A percentile compares a stretch with the other conserved stretches of the same genome.
These are phyloP conservation scores for Fusarium sp. DNA, from an alignment of 2,329 filamentous ascomycete species.

Conservation along the genomic window DNA sequence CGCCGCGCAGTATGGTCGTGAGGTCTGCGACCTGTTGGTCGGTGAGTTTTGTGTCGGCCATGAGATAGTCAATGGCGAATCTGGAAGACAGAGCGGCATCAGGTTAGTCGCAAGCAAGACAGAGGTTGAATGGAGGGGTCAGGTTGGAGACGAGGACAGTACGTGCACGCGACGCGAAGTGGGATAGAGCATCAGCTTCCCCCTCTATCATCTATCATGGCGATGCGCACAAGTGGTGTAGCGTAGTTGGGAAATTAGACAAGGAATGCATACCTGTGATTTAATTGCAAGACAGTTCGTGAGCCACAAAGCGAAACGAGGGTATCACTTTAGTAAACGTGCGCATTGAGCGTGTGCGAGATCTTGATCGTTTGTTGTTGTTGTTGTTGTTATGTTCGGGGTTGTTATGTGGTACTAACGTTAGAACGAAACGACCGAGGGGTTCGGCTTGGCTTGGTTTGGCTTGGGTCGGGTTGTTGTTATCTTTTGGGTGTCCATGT, in stretches of 20 bases:
- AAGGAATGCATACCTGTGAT: slow-evolving; percentile 39
- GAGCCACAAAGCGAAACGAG: slow-evolving; percentile 31
- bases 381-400: slow-evolving; percentile 20
- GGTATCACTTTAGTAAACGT: slow-evolving; percentile 29
- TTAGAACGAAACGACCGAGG: slow-evolving; percentile 18
- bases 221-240: slow-evolving; percentile 32
- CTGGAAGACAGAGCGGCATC: slow-evolving; percentile 17
- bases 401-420: slow-evolving; percentile 33
- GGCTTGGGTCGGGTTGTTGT: slow-evolving; percentile 10
- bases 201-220: slow-evolving; percentile 38
- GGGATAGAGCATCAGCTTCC: slow-evolving; percentile 24
- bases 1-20: slow-evolving; percentile 67
- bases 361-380: slow-evolving; percentile 10
- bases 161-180: slow-evolving; percentile 35
- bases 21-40: slow-evolving; percentile 71
- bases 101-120: slow-evolving; percentile 26
- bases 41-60: slow-evolving; percentile 69
- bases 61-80: slow-evolving; percentile 47
- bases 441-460: not conserved
- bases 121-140: slow-evolving; percentile 12
- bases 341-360: slow-evolving; percentile 41
- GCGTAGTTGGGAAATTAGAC: slow-evolving; percentile 31
- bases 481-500: slow-evolving; percentile 38
- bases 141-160: slow-evolving; percentile 6
- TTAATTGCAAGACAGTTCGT: slow-evolving; percentile 36